Conservation (phyloP, 495 filamentous ascomycete genomes). For the Tuber melanosporum region DNA sequence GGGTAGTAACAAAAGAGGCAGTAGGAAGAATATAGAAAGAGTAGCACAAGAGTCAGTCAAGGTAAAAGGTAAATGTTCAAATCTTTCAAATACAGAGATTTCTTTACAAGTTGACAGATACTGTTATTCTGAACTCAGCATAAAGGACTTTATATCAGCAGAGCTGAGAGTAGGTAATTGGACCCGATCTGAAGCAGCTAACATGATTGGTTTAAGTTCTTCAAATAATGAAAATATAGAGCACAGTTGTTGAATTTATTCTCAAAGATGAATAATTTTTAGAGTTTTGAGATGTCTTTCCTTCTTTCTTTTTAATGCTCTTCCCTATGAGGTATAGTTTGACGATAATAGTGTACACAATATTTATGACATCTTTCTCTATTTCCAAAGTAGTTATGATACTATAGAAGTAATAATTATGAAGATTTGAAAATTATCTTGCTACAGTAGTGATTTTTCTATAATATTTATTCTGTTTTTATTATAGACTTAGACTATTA, state of each 20-base stretch:
- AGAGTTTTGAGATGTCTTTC: too few relatives aligned
- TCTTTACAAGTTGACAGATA: constrained; percentile 4
- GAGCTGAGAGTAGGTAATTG: constrained; percentile 10
- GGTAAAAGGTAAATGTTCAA: constrained; percentile 7
- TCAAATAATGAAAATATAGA: constrained; percentile 8
- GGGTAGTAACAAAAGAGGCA: constrained; percentile 11
- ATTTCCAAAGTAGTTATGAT: too few relatives aligned
- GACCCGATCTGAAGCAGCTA: neutral
- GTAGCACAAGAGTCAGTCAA: neutral
- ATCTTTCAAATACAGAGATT: constrained; percentile 7
- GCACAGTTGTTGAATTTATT: neutral
- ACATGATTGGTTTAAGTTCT: neutral
- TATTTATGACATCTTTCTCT: too few relatives aligned
- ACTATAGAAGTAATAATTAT: too few relatives aligned
- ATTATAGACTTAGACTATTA: too few relatives aligned
- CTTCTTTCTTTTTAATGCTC: too few relatives aligned
- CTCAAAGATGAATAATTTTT: too few relatives aligned
- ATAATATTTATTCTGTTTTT: too few relatives aligned
- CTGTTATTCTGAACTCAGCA: constrained; percentile 9
- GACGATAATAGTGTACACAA: too few relatives aligned
- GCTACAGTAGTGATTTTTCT: too few relatives aligned
- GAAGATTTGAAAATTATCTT: too few relatives aligned
- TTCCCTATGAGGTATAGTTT: too few relatives aligned
- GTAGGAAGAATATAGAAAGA: constrained; percentile 6
- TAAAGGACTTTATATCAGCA: neutral